Evolutionary conservation across 371 early-diverging fungal genomes (phyloP).

Genomic region (Apophysomyces ossiformis): DNA sequence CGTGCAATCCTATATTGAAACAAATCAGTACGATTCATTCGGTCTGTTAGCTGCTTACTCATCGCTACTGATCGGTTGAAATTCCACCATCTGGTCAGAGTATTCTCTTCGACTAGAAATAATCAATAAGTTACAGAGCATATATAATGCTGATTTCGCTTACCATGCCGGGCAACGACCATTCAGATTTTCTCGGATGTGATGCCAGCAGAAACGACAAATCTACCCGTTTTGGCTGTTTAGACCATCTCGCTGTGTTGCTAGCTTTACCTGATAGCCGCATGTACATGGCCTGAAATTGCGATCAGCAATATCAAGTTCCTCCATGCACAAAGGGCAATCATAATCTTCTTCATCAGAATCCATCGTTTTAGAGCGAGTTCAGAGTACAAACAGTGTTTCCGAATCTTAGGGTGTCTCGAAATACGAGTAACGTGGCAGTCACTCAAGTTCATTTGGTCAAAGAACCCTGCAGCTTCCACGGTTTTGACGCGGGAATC

Average conservation of each 20-base stretch:
- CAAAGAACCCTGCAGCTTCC: too few species aligned
- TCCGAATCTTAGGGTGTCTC: neutral
- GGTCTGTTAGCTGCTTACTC: conserved; percentile 56
- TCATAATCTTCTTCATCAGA: conserved; percentile 87
- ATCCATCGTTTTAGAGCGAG: conserved; percentile 22
- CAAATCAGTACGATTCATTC: neutral
- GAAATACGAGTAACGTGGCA: too few species aligned
- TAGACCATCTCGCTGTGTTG: neutral
- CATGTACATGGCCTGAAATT: conserved; percentile 97
- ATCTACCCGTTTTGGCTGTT: conserved; percentile 62
- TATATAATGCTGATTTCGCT: conserved; percentile 17
- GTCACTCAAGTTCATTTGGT: too few species aligned
- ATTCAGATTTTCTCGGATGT: conserved; percentile 92
- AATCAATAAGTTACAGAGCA: conserved; percentile 4
- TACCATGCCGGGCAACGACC: conserved; percentile 93
- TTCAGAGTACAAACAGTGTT: neutral
- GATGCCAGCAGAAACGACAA: conserved; percentile 98
- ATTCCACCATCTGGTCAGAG: conserved; percentile 88
- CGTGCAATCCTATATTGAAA: conserved; percentile 52
- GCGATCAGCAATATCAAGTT: conserved; percentile 92
- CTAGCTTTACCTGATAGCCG: conserved; percentile 87
- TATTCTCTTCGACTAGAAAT: conserved; percentile 73
- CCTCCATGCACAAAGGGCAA: conserved; percentile 98
- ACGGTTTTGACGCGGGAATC: too few species aligned
- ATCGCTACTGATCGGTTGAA: conserved; percentile 86